These are phyloP conservation scores for Populus tomentosa DNA, from an alignment of 441 rosid genomes.

Conservation along the genomic window DNA sequence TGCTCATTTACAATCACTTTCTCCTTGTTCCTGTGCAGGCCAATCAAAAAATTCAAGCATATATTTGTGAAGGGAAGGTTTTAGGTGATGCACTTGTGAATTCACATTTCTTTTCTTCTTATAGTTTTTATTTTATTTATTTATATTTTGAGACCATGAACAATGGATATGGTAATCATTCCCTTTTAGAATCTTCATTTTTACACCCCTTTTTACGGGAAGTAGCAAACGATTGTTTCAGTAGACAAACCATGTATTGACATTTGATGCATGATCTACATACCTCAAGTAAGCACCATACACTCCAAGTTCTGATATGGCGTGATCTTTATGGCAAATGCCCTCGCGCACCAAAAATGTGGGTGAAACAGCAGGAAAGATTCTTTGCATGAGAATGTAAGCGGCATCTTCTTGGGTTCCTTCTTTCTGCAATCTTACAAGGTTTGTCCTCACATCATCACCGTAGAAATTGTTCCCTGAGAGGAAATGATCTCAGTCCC, in stretches of 20 bases:
- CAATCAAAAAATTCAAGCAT: constrained; percentile 9
- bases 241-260: not conserved
- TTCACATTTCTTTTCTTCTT: not conserved
- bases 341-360: constrained; percentile 77
- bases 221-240: not conserved
- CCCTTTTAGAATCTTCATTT: not conserved
- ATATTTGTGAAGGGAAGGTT: not conserved
- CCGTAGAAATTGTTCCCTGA: constrained; percentile 94
- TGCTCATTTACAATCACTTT: constrained; percentile 73
- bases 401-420: constrained; percentile 75
- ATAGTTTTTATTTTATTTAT: not conserved
- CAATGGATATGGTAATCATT: not conserved
- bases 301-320: constrained; percentile 87
- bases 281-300: constrained; percentile 91
- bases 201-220: not conserved
- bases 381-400: constrained; percentile 96
- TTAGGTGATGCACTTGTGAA: not conserved
- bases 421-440: constrained; percentile 61
- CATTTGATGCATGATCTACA: constrained; percentile 4
- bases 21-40: constrained; percentile 69
- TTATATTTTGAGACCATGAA: not conserved
- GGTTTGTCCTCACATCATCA: constrained; percentile 71
- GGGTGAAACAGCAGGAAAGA: constrained; percentile 63
- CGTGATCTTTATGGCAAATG: constrained; percentile 57
- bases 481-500: not conserved